Percentiles rank a stretch among this genome's conserved stretches.
These are phyloP conservation scores for Tylopilus intermedius DNA, from an alignment of 768 basidiomycete genomes.

Conservation along the genomic window DNA sequence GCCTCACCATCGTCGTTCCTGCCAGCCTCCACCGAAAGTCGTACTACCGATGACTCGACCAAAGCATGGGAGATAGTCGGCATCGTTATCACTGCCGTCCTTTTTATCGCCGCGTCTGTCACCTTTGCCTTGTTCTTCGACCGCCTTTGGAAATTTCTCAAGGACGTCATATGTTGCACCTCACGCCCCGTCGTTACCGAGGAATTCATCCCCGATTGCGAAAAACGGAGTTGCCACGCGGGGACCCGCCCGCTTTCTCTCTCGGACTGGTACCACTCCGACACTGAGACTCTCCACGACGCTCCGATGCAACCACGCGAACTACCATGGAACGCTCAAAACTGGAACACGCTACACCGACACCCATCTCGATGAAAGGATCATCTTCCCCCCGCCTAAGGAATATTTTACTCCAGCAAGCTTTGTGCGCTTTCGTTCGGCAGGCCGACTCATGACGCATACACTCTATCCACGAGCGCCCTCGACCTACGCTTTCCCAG, in stretches of 20 bases:
- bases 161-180: slow-evolving; percentile 43
- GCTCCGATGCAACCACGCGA: slow-evolving; percentile 14
- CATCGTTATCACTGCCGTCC: slow-evolving; percentile 60
- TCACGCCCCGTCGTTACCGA: slow-evolving; percentile 37
- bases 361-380: slow-evolving; percentile 21
- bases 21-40: slow-evolving; percentile 6
- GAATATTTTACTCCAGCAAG: not conserved
- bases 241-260: not conserved
- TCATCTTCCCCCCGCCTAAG: slow-evolving; percentile 4
- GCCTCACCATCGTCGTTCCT: not conserved
- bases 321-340: slow-evolving; percentile 23
- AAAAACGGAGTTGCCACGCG: slow-evolving; percentile 54
- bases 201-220: slow-evolving; percentile 60
- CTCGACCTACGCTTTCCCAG: not conserved
- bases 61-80: slow-evolving; percentile 68
- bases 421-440: slow-evolving; percentile 2
- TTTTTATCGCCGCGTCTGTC: slow-evolving; percentile 49
- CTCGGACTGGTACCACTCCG: not conserved
- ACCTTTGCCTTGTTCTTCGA: slow-evolving; percentile 66
- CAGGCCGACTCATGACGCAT: slow-evolving; percentile 11
- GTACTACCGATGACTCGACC: slow-evolving; percentile 36
- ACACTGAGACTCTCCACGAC: not conserved
- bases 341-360: slow-evolving; percentile 15
- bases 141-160: slow-evolving; percentile 59
- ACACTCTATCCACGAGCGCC: not conserved